phyloP scores from a whole-genome alignment of 2,329 filamentous ascomycete species.

The Drechmeria coniospora region DNA sequence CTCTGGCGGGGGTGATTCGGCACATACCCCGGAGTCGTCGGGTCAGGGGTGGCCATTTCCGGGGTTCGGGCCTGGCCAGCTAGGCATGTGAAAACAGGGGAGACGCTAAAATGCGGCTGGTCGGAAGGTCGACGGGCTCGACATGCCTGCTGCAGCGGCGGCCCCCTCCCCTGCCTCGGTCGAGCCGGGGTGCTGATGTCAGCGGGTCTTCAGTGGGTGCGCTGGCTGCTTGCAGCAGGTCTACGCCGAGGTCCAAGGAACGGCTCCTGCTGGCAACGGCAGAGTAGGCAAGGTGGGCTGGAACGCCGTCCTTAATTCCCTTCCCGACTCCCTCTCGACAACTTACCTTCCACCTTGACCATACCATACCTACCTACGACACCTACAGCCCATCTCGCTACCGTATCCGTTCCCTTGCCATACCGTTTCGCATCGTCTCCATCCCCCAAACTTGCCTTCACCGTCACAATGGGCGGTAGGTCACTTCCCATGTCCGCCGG shows the following conservation, averaged over 20 bases:
- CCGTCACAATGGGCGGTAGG: conserved; percentile 22
- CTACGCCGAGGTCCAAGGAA: conserved; percentile 5
- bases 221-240: too few species aligned
- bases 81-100: conserved; percentile 20
- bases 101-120: conserved; percentile 8
- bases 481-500: conserved; percentile 1
- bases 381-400: too few species aligned
- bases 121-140: conserved; percentile 2
- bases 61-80: background rate
- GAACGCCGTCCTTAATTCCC: too few species aligned
- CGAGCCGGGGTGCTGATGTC: conserved; percentile 10
- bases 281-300: too few species aligned
- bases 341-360: too few species aligned
- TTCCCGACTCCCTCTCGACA: too few species aligned
- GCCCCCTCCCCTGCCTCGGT: conserved; percentile 17
- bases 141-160: conserved; percentile 8
- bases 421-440: background rate
- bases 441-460: background rate
- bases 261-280: too few species aligned
- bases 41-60: too few species aligned
- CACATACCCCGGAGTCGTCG: conserved; percentile 1
- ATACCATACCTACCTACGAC: too few species aligned
- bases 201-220: conserved; percentile 12
- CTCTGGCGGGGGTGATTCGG: too few species aligned
- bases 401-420: background rate